Conservation (phyloP, 495 filamentous ascomycete species). For the Antarctomyces pellizariae region DNA sequence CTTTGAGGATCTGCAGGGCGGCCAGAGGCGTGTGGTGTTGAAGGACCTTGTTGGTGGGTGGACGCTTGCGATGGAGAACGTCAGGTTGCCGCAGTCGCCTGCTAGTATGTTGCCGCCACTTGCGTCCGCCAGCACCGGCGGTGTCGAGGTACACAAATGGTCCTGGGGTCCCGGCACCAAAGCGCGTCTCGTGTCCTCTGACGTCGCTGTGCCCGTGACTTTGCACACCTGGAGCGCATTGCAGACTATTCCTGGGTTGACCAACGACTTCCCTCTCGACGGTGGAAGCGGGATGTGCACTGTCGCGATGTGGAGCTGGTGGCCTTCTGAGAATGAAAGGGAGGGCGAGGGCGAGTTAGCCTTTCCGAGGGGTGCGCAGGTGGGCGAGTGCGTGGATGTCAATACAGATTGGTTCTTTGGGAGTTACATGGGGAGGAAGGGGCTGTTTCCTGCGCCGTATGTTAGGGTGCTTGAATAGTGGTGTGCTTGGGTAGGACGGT, state of each 20-base stretch:
- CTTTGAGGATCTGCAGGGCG: conserved; percentile 37
- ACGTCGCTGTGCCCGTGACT: conserved; percentile 19
- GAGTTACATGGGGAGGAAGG: conserved; percentile 47
- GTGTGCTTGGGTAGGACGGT: too few relatives aligned
- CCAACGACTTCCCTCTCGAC: conserved; percentile 34
- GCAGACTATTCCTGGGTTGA: not conserved
- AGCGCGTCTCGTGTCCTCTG: conserved; percentile 10
- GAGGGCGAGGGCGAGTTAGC: conserved; percentile 43
- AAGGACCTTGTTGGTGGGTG: conserved; percentile 52
- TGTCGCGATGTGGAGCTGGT: conserved; percentile 49
- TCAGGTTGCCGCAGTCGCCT: conserved; percentile 12
- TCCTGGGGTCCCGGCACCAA: conserved; percentile 8
- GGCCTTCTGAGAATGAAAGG: conserved; percentile 27
- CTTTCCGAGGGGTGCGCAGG: conserved; percentile 64
- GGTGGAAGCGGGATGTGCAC: conserved; percentile 40
- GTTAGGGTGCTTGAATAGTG: conserved; percentile 22
- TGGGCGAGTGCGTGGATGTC: conserved; percentile 55
- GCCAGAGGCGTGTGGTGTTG: conserved; percentile 31
- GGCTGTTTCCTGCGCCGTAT: conserved; percentile 56
- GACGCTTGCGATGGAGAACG: conserved; percentile 30
- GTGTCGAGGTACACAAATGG: conserved; percentile 9
- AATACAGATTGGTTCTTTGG: conserved; percentile 79
- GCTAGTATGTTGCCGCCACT: conserved; percentile 12
- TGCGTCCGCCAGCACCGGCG: conserved; percentile 12
- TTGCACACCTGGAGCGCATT: conserved; percentile 5